Conservation (phyloP, 2,329 filamentous ascomycete genomes). For the Microcera coccophila region DNA sequence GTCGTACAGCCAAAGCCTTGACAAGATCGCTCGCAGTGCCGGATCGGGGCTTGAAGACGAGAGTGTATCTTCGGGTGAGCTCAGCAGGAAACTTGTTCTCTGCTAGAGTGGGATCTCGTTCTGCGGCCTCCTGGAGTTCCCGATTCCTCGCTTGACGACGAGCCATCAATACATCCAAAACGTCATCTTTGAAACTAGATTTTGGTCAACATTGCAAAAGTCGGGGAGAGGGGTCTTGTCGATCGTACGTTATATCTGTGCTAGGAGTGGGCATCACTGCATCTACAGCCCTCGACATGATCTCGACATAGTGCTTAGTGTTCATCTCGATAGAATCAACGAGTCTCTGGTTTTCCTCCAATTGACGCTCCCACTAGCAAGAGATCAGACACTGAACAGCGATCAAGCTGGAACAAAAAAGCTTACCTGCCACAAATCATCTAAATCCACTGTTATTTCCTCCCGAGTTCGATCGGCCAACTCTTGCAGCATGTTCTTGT, state of each 20-base stretch:
- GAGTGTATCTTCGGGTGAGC: slow-evolving; percentile 86
- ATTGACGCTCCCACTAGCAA: slow-evolving; percentile 66
- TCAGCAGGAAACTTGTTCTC: slow-evolving; percentile 85
- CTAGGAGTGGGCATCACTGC: slow-evolving; percentile 76
- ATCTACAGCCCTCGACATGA: slow-evolving; percentile 85
- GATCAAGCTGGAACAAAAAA: background rate
- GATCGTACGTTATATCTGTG: slow-evolving; percentile 66
- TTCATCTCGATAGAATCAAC: slow-evolving; percentile 85
- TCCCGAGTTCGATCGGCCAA: slow-evolving; percentile 74
- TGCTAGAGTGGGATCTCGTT: slow-evolving; percentile 61
- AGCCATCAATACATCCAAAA: slow-evolving; percentile 93
- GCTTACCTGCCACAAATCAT: slow-evolving; percentile 73
- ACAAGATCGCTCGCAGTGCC: slow-evolving; percentile 59
- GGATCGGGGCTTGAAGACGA: slow-evolving; percentile 93
- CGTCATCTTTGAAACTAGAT: slow-evolving; percentile 87
- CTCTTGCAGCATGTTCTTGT: slow-evolving; percentile 81
- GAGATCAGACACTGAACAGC: slow-evolving; percentile 15
- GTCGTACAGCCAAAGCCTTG: slow-evolving; percentile 78
- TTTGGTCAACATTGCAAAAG: slow-evolving; percentile 8
- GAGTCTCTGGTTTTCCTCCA: slow-evolving; percentile 64
- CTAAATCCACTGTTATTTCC: slow-evolving; percentile 81
- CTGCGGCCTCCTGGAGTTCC: slow-evolving; percentile 63
- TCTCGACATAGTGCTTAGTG: slow-evolving; percentile 91
- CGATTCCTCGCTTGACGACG: slow-evolving; percentile 85
- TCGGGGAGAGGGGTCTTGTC: too few relatives aligned